phyloP scores from a whole-genome alignment of 23 red algal species.

The Gracilariopsis chorda region DNA sequence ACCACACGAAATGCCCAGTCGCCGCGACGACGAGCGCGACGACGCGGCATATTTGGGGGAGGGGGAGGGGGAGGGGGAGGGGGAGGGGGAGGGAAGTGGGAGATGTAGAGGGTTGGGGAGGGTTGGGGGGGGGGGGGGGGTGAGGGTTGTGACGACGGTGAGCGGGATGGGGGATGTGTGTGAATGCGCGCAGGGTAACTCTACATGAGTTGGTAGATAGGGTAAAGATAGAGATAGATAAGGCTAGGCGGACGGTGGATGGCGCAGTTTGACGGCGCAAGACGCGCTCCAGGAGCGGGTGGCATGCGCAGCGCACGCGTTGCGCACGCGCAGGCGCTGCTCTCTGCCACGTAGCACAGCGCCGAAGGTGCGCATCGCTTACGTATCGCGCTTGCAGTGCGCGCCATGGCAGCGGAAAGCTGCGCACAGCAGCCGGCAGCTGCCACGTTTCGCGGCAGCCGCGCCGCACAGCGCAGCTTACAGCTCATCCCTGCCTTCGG shows the following conservation, averaged over 20 bases:
- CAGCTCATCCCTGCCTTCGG: background rate
- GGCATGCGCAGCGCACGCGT: background rate
- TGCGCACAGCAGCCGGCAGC: background rate
- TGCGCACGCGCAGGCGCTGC: background rate
- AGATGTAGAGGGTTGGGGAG: background rate
- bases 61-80: background rate
- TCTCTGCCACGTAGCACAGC: too few relatives aligned
- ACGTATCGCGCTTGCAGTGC: too few relatives aligned
- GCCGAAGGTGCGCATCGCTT: too few relatives aligned
- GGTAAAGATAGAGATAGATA: background rate
- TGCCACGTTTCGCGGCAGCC: background rate
- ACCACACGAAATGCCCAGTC: slow-evolving; percentile 40
- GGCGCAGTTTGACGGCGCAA: background rate
- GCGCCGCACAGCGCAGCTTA: background rate
- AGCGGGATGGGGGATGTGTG: background rate
- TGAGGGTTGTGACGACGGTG: background rate
- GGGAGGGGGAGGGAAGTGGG: background rate
- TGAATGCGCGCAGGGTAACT: too few relatives aligned
- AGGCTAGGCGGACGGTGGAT: background rate
- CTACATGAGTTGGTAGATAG: background rate
- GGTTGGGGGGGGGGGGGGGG: background rate
- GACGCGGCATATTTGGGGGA: background rate
- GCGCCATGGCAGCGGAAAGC: background rate
- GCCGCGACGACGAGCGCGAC: slow-evolving; percentile 43
- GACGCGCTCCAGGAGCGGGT: background rate